Evolutionary conservation across 169 alveolate genomes (phyloP).

Genomic region (Plasmodium reichenowi): DNA sequence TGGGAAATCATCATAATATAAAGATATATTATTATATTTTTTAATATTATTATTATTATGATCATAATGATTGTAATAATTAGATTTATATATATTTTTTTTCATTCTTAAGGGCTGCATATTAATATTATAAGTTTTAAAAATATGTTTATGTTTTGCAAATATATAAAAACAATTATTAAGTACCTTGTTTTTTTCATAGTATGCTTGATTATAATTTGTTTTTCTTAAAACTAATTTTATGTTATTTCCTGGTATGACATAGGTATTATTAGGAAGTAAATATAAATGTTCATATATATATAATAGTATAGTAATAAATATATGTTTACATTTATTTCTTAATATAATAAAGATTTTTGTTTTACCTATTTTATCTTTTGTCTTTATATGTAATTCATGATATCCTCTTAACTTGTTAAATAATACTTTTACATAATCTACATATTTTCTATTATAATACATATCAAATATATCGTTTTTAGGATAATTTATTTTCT

Average conservation of each 20-base stretch:
- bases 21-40: too few relatives aligned
- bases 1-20: too few relatives aligned
- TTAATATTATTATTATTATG: too few relatives aligned
- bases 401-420: slow-evolving; percentile 4
- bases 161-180: background rate
- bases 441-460: slow-evolving; percentile 25
- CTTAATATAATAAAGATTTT: slow-evolving; percentile 11
- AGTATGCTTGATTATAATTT: background rate
- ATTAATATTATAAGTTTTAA: background rate
- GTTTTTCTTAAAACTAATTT: slow-evolving; percentile 19
- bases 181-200: background rate
- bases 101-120: too few relatives aligned
- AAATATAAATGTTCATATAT: slow-evolving; percentile 26
- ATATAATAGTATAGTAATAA: slow-evolving; percentile 9
- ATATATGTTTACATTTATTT: slow-evolving; percentile 43
- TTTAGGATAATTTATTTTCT: slow-evolving; percentile 23
- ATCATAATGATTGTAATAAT: too few relatives aligned
- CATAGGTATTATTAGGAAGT: slow-evolving; percentile 31
- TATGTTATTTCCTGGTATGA: slow-evolving; percentile 26
- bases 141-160: slow-evolving; percentile 4
- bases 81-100: background rate
- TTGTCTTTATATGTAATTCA: slow-evolving; percentile 18
- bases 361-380: slow-evolving; percentile 18
- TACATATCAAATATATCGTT: slow-evolving; percentile 22
- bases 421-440: slow-evolving; percentile 23